Conservation (phyloP, 495 filamentous ascomycete genomes). For the Cercophora newfieldiana region DNA sequence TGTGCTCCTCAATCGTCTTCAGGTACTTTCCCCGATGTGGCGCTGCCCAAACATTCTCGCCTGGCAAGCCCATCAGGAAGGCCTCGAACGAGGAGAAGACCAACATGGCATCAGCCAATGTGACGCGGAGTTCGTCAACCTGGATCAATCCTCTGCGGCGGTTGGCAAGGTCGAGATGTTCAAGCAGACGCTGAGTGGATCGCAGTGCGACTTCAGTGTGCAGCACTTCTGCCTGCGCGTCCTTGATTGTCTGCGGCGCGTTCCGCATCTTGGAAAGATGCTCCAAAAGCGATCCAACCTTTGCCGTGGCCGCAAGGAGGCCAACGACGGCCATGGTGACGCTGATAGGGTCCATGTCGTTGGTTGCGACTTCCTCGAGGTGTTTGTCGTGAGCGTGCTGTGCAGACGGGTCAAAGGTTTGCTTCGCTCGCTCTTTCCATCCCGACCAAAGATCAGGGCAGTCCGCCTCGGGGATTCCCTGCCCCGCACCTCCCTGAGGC, state of each 20-base stretch:
- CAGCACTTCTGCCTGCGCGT: constrained; percentile 4
- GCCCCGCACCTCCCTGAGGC: no score
- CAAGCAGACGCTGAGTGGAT: background rate
- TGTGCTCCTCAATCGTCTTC: constrained; percentile 16
- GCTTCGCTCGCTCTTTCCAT: no score
- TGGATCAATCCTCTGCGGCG: constrained; percentile 6
- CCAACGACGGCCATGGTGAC: constrained; percentile 16
- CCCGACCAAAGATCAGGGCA: no score
- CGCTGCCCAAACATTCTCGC: background rate
- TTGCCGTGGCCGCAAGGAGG: constrained; percentile 8
- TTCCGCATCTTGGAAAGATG: background rate
- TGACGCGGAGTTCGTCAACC: constrained; percentile 17
- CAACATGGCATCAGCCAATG: constrained; percentile 16
- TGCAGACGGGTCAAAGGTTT: no score
- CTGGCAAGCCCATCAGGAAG: background rate
- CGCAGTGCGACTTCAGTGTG: constrained; percentile 13
- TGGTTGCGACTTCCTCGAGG: no score
- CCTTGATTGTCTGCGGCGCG: constrained; percentile 11
- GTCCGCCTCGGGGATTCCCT: no score
- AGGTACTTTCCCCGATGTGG: constrained; percentile 8
- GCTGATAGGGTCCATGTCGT: constrained; percentile 16
- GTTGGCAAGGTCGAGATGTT: background rate
- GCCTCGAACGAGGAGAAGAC: constrained; percentile 13
- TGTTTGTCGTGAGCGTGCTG: no score
- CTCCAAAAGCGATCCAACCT: constrained; percentile 6